Base-by-base conservation (phyloP, 768 basidiomycete species). In the Psilocybe sp. region DNA sequence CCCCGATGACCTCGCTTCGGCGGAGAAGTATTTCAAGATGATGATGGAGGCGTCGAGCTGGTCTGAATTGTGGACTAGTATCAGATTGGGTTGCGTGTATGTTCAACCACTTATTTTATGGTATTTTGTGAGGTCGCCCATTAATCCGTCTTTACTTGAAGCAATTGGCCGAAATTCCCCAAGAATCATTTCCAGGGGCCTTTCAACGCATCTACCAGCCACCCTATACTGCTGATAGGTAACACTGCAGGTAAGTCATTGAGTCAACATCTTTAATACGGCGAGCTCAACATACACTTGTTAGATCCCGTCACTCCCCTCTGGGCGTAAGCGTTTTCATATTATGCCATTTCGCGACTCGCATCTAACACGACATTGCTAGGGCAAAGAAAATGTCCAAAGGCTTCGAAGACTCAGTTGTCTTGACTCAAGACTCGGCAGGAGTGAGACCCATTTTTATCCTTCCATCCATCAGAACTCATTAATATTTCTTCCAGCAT, bases 401-500 rank as follows among this genome's bases (percentile, higher is more conserved):
- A 45, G 66, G 66, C 4, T 75, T 73, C 55, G 55, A 61, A 1
- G 59, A 52, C 16, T 69, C 72, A 3, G 66, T 70, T 12, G 69
- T 75, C 14, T 56, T 75, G 18, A 73, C 71, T 7, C 72, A 74
- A 45, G 69, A 74, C 18, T 70, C 69, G 9, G 58, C 67, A 8
- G 72, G 74, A 6, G 72, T 75, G 56, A 12, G 66, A 60, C 23
- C n/a, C 3, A 9, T 10, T 20, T 28, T 19, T 18, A 31, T 5
- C 28, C n/a, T 32, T 28, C 33, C 11, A 9, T 14, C 9, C 12
- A 23, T 19, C 8, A 14, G 15, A 11, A 31, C 20, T 37, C 31
- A 35, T 34, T 20, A 16, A 44, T 50, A 18, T 44, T 7, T 32
- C 47, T n/a, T 46, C 14, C 36, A 72, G 68, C 72, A 75, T 52